These are phyloP conservation scores for Ophiostoma ulmi DNA, from an alignment of 2,329 filamentous ascomycete species.

Conservation along the genomic window DNA sequence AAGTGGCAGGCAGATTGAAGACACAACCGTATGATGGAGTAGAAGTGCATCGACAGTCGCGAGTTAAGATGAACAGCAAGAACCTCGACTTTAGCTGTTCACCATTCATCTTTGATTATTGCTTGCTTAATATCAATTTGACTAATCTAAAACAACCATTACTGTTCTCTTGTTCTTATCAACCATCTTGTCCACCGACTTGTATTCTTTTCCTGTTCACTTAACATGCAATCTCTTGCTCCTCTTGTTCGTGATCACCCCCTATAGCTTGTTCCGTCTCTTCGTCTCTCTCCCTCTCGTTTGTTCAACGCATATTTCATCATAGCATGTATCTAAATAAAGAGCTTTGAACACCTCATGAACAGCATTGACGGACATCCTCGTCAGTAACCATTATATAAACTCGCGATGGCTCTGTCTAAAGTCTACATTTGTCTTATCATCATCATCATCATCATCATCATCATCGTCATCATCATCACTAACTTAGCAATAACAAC, in stretches of 20 bases:
- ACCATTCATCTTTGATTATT: neutral
- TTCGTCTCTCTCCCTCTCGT: neutral
- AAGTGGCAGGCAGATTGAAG: too few species aligned
- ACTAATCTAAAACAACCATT: neutral
- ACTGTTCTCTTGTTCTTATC: neutral
- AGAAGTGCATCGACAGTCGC: neutral
- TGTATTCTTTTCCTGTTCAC: neutral
- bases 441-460: neutral
- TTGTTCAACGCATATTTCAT: neutral
- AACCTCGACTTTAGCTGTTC: too few species aligned
- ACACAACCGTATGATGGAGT: too few species aligned
- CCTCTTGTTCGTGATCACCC: neutral
- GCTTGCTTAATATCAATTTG: neutral
- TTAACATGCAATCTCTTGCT: neutral
- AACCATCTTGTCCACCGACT: neutral
- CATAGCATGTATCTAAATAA: neutral
- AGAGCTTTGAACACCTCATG: neutral
- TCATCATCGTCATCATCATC: neutral
- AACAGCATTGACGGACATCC: neutral
- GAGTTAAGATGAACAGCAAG: neutral
- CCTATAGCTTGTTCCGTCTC: neutral
- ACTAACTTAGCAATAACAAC: neutral
- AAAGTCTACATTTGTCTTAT: neutral
- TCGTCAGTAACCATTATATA: neutral
- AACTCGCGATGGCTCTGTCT: neutral